Base-by-base conservation (phyloP, 352 stramenopile genomes). In the Phytophthora litchii region DNA sequence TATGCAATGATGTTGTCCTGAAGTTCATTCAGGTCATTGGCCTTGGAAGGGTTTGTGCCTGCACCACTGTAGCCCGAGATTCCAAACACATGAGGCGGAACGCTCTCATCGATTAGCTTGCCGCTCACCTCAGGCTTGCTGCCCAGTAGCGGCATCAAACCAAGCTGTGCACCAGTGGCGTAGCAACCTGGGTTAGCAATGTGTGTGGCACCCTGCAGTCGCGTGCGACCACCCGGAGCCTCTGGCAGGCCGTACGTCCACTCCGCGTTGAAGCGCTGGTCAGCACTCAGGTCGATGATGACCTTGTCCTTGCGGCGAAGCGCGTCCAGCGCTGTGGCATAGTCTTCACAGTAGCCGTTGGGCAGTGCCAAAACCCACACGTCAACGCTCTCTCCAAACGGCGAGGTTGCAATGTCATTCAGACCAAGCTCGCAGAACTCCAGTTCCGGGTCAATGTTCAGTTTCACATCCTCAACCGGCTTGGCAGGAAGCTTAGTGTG, bases 131-230 rank as follows among this genome's bases (percentile, higher is more conserved):
- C 59, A 5, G 77, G 72, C 63, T 91, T 90, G 23, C 74, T 73
- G 8, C 82, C 82, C 19, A 96, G 76, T 16, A 97, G 64, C 25
- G 89, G 89, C 48, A 96, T 61, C 48, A 97, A 53, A 7, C 80
- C 84, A 2, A 94, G 46, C 68, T 97, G 87, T 4, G 86, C 55
- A 29, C 83, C 88, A 8, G 89, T 96, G 13, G 89, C 87, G 58
- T 95, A 97, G 67, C 89, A 97, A 27, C 89, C 89, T 2, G 89
- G 89, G 68, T 97, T 97, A 4, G 87, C 74, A 46, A 97, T 95
- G 72, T 91, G 85, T 6, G 79, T 92, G 13, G 88, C 84, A 17
- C 73, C 67, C 16, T 73, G 54, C 16, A 97, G 68, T 3, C 70
- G 67, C 7, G 65, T 61, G 31, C 89, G 86, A n/a, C 78, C 73